phyloP scores from a whole-genome alignment of 306 rosid species.

The Prunus kanzakura region DNA sequence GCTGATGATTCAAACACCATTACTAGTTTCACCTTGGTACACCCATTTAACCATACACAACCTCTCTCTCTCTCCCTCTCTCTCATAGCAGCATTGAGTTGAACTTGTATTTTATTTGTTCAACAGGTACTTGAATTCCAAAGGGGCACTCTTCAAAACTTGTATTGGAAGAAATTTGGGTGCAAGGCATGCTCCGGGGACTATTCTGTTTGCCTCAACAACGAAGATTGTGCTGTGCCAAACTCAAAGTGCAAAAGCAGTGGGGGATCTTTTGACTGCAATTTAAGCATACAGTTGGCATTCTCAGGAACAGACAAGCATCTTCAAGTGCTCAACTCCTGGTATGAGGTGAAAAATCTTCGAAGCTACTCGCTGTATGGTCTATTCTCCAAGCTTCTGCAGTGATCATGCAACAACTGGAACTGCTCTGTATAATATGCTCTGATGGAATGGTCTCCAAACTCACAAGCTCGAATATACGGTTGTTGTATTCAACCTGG shows the following conservation, averaged over 20 bases:
- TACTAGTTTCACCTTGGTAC: constrained; percentile 84
- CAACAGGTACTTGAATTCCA: constrained; percentile 75
- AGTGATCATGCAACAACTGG: background rate
- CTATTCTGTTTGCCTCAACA: constrained; percentile 53
- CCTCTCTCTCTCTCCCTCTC: background rate
- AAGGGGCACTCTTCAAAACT: constrained; percentile 66
- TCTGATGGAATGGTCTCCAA: background rate
- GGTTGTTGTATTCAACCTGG: too few species aligned
- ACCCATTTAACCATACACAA: background rate
- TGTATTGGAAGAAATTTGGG: constrained; percentile 79
- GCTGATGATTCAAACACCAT: constrained; percentile 53
- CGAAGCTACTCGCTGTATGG: constrained; percentile 54
- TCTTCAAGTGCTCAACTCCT: constrained; percentile 69
- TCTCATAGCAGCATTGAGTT: background rate
- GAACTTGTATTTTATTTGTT: constrained; percentile 17
- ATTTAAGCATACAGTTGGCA: constrained; percentile 61
- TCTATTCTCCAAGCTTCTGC: constrained; percentile 49
- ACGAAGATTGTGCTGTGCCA: constrained; percentile 70
- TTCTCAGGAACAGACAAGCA: constrained; percentile 90
- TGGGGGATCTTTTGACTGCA: constrained; percentile 54
- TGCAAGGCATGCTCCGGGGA: constrained; percentile 54
- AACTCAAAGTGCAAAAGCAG: constrained; percentile 46
- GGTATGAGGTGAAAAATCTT: constrained; percentile 76
- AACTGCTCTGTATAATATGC: background rate
- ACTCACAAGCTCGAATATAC: background rate